These are phyloP conservation scores for Xylaria flabelliformis DNA, from an alignment of 495 filamentous ascomycete species.

Conservation along the genomic window DNA sequence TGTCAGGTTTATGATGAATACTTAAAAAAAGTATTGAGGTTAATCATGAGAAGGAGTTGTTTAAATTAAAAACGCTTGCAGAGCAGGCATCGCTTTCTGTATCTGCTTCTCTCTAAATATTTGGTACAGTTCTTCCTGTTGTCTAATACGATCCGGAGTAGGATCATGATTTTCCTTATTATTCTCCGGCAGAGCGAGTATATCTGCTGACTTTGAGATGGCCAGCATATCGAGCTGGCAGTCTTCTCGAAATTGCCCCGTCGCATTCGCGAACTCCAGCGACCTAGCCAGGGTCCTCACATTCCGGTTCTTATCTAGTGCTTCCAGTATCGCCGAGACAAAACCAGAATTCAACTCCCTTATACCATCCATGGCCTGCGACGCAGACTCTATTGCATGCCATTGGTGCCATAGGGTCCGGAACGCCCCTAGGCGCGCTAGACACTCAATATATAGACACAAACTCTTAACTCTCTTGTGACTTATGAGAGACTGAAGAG, in stretches of 20 bases:
- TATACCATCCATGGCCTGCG: background rate
- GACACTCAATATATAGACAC: conserved; percentile 28
- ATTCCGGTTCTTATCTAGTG: conserved; percentile 15
- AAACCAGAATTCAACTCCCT: background rate
- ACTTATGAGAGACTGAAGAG: conserved; percentile 15
- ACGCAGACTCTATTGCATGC: conserved; percentile 10
- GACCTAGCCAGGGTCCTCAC: background rate
- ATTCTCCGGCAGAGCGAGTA: background rate
- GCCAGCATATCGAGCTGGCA: conserved; percentile 32
- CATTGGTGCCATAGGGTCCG: conserved; percentile 39
- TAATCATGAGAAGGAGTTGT: conserved; percentile 3
- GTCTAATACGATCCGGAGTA: background rate
- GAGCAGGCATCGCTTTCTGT: conserved; percentile 23
- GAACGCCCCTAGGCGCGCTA: conserved; percentile 38
- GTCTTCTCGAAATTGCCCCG: conserved; percentile 18
- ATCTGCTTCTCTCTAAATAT: conserved; percentile 27
- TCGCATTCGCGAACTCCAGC: conserved; percentile 14
- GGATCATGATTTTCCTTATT: background rate
- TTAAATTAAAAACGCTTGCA: conserved; percentile 25
- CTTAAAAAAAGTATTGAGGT: background rate
- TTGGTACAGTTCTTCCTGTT: background rate
- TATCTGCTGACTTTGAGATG: conserved; percentile 27
- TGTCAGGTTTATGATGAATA: background rate
- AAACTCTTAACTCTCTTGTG: background rate
- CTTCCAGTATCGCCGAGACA: conserved; percentile 22